Percentiles rank a stretch among this genome's conserved stretches.
Evolutionary conservation across 768 basidiomycete genomes (phyloP).

Genomic region (Cystofilobasidium capitatum): DNA sequence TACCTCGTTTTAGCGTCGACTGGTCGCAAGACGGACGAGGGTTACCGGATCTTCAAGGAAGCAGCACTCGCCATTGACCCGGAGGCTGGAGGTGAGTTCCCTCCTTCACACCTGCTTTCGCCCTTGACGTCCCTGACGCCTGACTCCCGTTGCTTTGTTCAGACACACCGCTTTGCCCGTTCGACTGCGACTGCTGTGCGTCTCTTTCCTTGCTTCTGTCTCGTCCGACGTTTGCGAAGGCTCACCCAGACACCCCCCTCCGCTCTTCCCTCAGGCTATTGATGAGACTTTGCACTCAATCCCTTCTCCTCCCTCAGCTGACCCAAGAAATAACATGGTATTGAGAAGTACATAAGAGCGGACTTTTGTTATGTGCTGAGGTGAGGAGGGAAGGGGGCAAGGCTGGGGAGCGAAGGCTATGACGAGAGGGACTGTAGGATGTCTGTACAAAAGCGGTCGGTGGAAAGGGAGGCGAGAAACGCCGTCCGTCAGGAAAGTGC

Average conservation of each 20-base stretch:
- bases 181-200: slow-evolving; percentile 40
- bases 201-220: not conserved
- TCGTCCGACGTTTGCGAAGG: not conserved
- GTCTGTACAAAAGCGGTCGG: too few relatives aligned
- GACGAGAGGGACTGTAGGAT: too few relatives aligned
- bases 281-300: too few relatives aligned
- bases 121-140: not conserved
- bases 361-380: too few relatives aligned
- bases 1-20: slow-evolving; percentile 18
- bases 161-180: slow-evolving; percentile 39
- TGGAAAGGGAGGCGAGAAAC: too few relatives aligned
- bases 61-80: slow-evolving; percentile 38
- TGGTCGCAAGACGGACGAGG: slow-evolving; percentile 39
- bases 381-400: too few relatives aligned
- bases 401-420: too few relatives aligned
- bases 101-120: not conserved
- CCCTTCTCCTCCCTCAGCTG: too few relatives aligned
- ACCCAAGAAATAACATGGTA: too few relatives aligned
- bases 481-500: too few relatives aligned
- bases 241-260: not conserved
- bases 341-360: too few relatives aligned
- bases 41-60: slow-evolving; percentile 40
- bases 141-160: not conserved
- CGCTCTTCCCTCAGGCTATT: too few relatives aligned
- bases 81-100: slow-evolving; percentile 33